A percentile compares a stretch with the other conserved stretches of the same genome.
Conservation (phyloP, 805 yeast genomes). For the Saccharomycopsis fermentans region DNA sequence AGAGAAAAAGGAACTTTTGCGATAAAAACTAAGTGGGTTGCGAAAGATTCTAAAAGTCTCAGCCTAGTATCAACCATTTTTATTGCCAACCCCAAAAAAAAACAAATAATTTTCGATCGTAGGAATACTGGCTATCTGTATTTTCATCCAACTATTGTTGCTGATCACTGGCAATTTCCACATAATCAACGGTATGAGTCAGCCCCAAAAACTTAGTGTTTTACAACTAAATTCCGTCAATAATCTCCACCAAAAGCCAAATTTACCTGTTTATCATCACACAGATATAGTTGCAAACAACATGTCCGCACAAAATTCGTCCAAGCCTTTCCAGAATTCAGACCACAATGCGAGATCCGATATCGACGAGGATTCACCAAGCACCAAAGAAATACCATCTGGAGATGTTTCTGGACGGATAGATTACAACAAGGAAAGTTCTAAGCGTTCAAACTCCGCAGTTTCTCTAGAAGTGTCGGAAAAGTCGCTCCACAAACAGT, state of each 20-base stretch:
- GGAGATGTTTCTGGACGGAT: not conserved
- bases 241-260: not conserved
- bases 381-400: not conserved
- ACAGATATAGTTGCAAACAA: not conserved
- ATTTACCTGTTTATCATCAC: not conserved
- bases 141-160: not conserved
- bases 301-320: not conserved
- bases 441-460: not conserved
- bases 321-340: not conserved
- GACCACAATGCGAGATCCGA: not conserved
- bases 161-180: too few relatives aligned
- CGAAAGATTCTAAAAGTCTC: too few relatives aligned
- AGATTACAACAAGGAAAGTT: not conserved
- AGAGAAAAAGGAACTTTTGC: too few relatives aligned
- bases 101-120: too few relatives aligned
- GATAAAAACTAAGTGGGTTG: too few relatives aligned
- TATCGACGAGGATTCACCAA: not conserved
- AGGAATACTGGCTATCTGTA: not conserved
- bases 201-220: not conserved
- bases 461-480: not conserved
- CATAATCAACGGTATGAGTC: not conserved
- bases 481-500: not conserved
- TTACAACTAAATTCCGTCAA: not conserved
- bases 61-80: too few relatives aligned
- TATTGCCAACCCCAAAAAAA: too few relatives aligned